A percentile compares a stretch with the other conserved stretches of the same genome.
phyloP scores from a whole-genome alignment of 495 filamentous ascomycete genomes.

The Daldinia bambusicola region DNA sequence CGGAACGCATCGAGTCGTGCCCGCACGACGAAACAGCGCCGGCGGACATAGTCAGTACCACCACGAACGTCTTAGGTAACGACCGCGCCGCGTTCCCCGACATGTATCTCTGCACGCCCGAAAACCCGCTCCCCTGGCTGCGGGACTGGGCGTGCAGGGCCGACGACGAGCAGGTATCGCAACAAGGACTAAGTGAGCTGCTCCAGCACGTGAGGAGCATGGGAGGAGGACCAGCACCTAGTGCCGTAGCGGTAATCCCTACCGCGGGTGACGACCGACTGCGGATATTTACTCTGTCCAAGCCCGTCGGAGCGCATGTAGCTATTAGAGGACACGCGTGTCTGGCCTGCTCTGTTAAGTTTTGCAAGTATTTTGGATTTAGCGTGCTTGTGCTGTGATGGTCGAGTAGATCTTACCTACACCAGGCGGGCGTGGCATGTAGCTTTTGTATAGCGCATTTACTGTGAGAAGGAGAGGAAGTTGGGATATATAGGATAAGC shows the following conservation, averaged over 20 bases:
- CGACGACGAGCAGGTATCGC: not conserved
- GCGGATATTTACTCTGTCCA: slow-evolving; percentile 13
- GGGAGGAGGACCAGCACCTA: not conserved
- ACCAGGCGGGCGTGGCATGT: too few relatives aligned
- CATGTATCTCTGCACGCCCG: slow-evolving; percentile 12
- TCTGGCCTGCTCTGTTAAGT: slow-evolving; percentile 14
- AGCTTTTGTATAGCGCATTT: not conserved
- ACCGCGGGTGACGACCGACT: not conserved
- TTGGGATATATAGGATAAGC: not conserved
- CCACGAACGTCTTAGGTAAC: not conserved
- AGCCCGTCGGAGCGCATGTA: slow-evolving; percentile 28
- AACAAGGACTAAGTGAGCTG: not conserved
- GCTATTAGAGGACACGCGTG: slow-evolving; percentile 21
- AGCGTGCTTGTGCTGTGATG: slow-evolving; percentile 15
- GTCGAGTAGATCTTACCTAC: not conserved
- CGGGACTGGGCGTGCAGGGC: slow-evolving; percentile 22
- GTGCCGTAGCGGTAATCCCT: slow-evolving; percentile 5
- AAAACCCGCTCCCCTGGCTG: slow-evolving; percentile 16
- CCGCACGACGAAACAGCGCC: slow-evolving; percentile 1
- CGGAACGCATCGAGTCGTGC: slow-evolving; percentile 18
- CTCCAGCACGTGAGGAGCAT: not conserved
- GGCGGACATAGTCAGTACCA: not conserved
- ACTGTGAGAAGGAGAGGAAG: not conserved
- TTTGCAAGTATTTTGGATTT: slow-evolving; percentile 20
- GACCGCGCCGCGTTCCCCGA: not conserved